Conservation (phyloP, 202 grass and related monocot genomes). For the Musa balbisiana region DNA sequence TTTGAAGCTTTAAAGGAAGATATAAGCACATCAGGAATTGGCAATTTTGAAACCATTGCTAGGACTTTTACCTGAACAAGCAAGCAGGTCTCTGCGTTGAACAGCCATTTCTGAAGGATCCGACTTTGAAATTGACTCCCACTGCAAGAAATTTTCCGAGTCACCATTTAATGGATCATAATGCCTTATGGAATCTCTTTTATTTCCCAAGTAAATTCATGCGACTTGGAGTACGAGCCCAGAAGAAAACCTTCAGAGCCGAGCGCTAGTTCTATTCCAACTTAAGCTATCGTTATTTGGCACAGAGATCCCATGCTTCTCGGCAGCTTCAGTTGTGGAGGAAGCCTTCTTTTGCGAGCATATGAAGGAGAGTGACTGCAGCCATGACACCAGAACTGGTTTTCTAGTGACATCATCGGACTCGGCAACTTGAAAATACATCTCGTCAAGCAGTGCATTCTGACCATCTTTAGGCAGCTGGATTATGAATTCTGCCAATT, state of each 20-base stretch:
- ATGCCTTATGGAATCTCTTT: no score
- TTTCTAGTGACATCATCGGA: slow-evolving; percentile 84
- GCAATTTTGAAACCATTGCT: no score
- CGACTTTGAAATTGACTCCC: no score
- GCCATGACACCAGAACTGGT: slow-evolving; percentile 71
- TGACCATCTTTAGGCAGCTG: slow-evolving; percentile 68
- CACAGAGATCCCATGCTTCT: neutral
- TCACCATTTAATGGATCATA: no score
- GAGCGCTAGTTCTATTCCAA: neutral
- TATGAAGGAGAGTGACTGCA: slow-evolving; percentile 80
- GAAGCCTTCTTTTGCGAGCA: slow-evolving; percentile 33
- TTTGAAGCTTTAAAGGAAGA: no score
- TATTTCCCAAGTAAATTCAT: no score
- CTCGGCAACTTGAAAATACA: slow-evolving; percentile 65
- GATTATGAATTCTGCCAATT: slow-evolving; percentile 55
- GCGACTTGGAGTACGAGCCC: no score
- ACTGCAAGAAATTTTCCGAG: no score
- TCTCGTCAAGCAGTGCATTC: slow-evolving; percentile 66
- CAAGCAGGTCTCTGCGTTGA: no score
- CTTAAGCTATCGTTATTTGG: neutral
- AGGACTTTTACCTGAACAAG: no score
- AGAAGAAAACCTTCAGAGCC: neutral
- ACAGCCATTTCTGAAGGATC: no score
- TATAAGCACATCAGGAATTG: no score
- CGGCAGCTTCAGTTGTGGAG: neutral